Conservation (phyloP, 306 rosid genomes). For the Fragaria vesca region DNA sequence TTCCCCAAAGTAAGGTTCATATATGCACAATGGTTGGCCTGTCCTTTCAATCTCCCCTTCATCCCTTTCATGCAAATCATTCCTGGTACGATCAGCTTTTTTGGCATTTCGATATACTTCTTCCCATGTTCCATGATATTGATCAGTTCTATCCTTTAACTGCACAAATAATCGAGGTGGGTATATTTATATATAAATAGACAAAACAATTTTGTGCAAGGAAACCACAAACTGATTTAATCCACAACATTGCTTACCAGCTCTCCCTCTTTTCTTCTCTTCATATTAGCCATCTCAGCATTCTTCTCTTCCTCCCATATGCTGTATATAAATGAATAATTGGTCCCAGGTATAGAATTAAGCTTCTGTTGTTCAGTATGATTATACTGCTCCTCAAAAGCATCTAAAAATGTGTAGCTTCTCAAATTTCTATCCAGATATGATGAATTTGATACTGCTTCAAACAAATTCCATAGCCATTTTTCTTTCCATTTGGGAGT, state of each 20-base stretch:
- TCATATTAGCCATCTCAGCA: slow-evolving; percentile 44
- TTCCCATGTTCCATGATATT: slow-evolving; percentile 88
- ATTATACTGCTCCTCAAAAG: slow-evolving; percentile 65
- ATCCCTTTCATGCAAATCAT: slow-evolving; percentile 94
- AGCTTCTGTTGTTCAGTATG: slow-evolving; percentile 44
- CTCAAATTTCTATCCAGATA: slow-evolving; percentile 40
- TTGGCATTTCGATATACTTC: slow-evolving; percentile 84
- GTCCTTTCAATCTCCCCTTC: slow-evolving; percentile 94
- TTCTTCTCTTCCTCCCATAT: slow-evolving; percentile 90
- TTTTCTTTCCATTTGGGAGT: slow-evolving; percentile 58
- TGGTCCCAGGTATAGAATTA: slow-evolving; percentile 26
- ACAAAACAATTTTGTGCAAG: slow-evolving; percentile 5
- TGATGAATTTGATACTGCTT: slow-evolving; percentile 50
- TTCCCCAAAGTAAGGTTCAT: slow-evolving; percentile 93
- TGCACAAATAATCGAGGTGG: slow-evolving; percentile 37
- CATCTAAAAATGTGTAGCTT: slow-evolving; percentile 61
- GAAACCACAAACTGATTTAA: not conserved
- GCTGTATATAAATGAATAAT: slow-evolving; percentile 62
- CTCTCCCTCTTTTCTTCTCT: slow-evolving; percentile 79
- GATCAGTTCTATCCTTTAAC: slow-evolving; percentile 87
- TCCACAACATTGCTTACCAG: slow-evolving; percentile 51
- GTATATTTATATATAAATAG: slow-evolving; percentile 13
- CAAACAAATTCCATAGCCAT: slow-evolving; percentile 87
- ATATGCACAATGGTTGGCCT: slow-evolving; percentile 87
- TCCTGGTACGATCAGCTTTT: slow-evolving; percentile 68